phyloP scores from a whole-genome alignment of 1,139 yeast species.

The Pichia sp. region DNA sequence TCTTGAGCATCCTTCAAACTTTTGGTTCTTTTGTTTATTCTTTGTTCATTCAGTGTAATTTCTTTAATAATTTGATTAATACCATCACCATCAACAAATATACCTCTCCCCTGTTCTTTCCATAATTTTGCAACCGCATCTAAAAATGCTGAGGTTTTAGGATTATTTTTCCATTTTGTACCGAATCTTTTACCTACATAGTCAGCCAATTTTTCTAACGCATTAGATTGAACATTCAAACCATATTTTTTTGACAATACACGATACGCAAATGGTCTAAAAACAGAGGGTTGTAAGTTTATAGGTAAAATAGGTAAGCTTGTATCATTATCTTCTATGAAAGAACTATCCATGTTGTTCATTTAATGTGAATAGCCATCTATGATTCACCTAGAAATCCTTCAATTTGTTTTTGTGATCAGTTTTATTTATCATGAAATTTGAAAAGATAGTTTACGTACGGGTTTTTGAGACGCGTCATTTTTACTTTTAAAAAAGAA shows the following conservation, averaged over 20 bases:
- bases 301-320: slow-evolving; percentile 51
- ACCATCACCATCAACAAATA: slow-evolving; percentile 74
- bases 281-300: slow-evolving; percentile 66
- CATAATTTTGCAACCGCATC: slow-evolving; percentile 78
- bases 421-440: not conserved
- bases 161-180: slow-evolving; percentile 74
- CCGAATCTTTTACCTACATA: slow-evolving; percentile 74
- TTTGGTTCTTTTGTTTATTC: slow-evolving; percentile 7
- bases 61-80: slow-evolving; percentile 60
- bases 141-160: slow-evolving; percentile 57
- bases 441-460: not conserved
- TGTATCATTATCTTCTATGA: slow-evolving; percentile 8
- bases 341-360: slow-evolving; percentile 13
- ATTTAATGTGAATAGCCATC: not conserved
- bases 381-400: too few species aligned
- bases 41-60: slow-evolving; percentile 19
- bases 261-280: slow-evolving; percentile 88
- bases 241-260: slow-evolving; percentile 89
- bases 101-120: slow-evolving; percentile 84
- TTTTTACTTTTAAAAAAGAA: not conserved
- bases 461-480: not conserved
- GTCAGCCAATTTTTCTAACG: slow-evolving; percentile 64
- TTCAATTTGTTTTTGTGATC: not conserved
- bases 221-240: slow-evolving; percentile 80
- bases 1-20: not conserved